phyloP scores from a whole-genome alignment of 2,329 filamentous ascomycete species.

The Aschersonia sp. region DNA sequence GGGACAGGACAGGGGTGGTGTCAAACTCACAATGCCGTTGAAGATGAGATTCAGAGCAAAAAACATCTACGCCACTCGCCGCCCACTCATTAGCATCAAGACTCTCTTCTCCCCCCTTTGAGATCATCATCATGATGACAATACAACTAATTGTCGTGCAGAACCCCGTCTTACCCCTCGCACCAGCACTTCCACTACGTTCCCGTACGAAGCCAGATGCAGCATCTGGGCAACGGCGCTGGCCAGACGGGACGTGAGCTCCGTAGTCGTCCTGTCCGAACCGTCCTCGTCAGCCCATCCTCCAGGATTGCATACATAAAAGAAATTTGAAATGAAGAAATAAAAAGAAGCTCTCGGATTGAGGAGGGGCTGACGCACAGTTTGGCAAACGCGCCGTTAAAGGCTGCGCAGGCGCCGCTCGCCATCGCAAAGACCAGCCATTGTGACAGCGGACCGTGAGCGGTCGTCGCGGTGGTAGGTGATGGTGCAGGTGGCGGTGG shows the following conservation, averaged over 20 bases:
- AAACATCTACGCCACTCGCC: constrained; percentile 38
- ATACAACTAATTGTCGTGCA: neutral
- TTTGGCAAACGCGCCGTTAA: constrained; percentile 75
- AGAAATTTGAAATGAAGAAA: neutral
- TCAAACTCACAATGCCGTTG: constrained; percentile 46
- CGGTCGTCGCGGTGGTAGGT: constrained; percentile 3
- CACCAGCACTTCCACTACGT: constrained; percentile 30
- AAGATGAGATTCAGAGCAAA: constrained; percentile 62
- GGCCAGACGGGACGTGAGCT: constrained; percentile 35
- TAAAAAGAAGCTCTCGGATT: neutral
- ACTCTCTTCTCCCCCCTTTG: no score
- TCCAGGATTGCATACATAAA: no score
- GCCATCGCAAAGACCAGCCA: constrained; percentile 59
- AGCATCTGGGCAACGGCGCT: constrained; percentile 27
- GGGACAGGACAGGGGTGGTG: neutral
- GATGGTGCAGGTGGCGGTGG: constrained; percentile 12
- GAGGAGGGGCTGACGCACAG: constrained; percentile 36
- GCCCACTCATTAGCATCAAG: no score
- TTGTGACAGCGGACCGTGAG: constrained; percentile 14
- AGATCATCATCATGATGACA: no score
- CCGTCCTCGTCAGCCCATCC: no score
- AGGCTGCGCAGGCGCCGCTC: constrained; percentile 63
- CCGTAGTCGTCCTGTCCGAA: constrained; percentile 35
- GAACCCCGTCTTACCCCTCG: constrained; percentile 22
- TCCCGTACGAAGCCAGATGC: constrained; percentile 24